Evolutionary conservation across 768 basidiomycete species (phyloP), one percentile per base, ranked within the genome.

Genomic region (Kwoniella dendrophila): DNA sequence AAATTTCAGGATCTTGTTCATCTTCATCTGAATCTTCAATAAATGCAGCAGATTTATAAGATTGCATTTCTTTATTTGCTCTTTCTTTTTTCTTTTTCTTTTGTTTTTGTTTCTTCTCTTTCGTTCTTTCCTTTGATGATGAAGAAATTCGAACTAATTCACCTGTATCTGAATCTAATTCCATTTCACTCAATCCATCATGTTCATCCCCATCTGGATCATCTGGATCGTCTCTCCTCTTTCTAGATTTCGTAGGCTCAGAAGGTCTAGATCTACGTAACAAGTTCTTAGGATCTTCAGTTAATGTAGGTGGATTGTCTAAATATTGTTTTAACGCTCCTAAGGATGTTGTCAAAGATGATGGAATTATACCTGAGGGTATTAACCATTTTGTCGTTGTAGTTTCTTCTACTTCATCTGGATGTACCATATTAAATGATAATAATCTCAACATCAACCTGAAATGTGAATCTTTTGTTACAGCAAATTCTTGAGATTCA

Each of bases 1-100:
- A 51, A n/a, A 65, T 58, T 20, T 56, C 61, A 51, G 89, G 87
- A 79, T 90, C 87, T 78, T 92, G 88, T 72, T 89, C 87, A 70
- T 96, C 93, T 72, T 89, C 87, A 70, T 96, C 93, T 64, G 90
- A 91, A 80, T 96, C 92, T 73, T 89, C 87, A 75, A 95, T 92
- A 76, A 94, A 90, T 77, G 90, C 88, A 10, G 90, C 91, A 6
- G 88, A 90, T 78, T 92, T 92, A 83, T 90, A 93, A 62, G 82
- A 82, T 80, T 86, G 84, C 75, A 85, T 84, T 75, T 89, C 88
- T 74, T 85, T 87, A n/a, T n/a, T n/a, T n/a, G n/a, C n/a, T n/a
- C n/a, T n/a, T 68, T 81, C 82, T 77, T 84, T 72, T 71, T 79
- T 67, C 81, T 80, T 82, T 26, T 66, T 49, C 32, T 55, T 74